phyloP scores from a whole-genome alignment of 2,329 filamentous ascomycete genomes.

The Claviceps sorghi region DNA sequence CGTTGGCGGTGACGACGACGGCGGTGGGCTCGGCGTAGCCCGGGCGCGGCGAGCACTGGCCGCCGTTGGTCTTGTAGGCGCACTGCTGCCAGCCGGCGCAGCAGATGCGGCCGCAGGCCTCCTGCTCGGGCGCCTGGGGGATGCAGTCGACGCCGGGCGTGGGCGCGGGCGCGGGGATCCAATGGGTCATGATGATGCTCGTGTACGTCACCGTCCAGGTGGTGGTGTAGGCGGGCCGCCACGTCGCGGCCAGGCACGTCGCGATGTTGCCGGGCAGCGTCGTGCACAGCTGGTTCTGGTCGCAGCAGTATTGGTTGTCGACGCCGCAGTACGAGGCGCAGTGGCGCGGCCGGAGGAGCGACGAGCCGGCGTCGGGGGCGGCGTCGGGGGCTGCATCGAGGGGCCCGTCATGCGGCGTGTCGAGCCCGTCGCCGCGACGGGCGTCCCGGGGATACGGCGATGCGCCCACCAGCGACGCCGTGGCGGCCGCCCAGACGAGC shows the following conservation, averaged over 20 bases:
- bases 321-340: constrained; percentile 41
- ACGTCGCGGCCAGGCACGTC: constrained; percentile 28
- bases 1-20: no score
- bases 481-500: constrained; percentile 23
- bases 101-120: constrained; percentile 53
- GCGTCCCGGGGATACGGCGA: constrained; percentile 36
- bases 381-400: no score
- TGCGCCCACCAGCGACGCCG: constrained; percentile 20
- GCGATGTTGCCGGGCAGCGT: constrained; percentile 34
- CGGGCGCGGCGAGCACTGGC: constrained; percentile 43
- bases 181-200: constrained; percentile 39
- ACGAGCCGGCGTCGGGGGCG: no score
- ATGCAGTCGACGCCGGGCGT: constrained; percentile 33
- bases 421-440: constrained; percentile 32
- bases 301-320: constrained; percentile 42
- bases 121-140: constrained; percentile 37
- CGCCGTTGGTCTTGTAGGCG: constrained; percentile 23
- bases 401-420: constrained; percentile 20
- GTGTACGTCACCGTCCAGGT: constrained; percentile 51
- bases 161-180: constrained; percentile 29
- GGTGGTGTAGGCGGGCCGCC: constrained; percentile 29
- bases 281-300: constrained; percentile 32
- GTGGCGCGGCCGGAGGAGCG: constrained; percentile 22
- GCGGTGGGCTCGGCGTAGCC: constrained; percentile 33
- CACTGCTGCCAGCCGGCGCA: constrained; percentile 59